Percentiles rank a stretch among this genome's conserved stretches.
Evolutionary conservation across 2,329 filamentous ascomycete species (phyloP).

Genomic region (Magnaporthales sp.): DNA sequence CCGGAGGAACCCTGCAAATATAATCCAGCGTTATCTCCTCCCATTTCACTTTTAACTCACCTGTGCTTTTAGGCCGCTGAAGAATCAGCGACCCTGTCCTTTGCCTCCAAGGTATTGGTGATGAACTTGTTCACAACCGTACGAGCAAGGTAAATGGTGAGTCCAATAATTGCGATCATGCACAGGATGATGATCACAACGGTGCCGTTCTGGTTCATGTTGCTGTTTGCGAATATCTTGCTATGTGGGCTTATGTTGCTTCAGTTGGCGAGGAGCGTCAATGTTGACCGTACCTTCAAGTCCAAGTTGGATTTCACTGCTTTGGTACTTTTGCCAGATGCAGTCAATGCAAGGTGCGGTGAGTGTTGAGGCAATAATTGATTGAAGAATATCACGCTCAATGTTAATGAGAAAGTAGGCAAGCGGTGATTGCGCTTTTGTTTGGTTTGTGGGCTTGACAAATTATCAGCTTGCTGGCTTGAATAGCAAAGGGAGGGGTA

Average conservation of each 20-base stretch:
- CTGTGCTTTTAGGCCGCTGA: not conserved
- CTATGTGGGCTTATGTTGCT: not conserved
- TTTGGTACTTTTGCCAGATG: not conserved
- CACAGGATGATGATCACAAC: conserved; percentile 21
- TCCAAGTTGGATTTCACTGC: not conserved
- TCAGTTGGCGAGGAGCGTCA: not conserved
- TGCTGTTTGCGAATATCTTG: not conserved
- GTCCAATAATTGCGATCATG: conserved; percentile 13
- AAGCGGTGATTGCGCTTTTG: not conserved
- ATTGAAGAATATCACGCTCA: not conserved
- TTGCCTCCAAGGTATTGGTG: not conserved
- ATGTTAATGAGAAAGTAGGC: not conserved
- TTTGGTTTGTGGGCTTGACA: not conserved
- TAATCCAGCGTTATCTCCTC: not conserved
- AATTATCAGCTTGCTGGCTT: not conserved
- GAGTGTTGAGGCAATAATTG: not conserved
- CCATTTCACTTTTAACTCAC: not conserved
- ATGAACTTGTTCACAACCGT: conserved; percentile 16
- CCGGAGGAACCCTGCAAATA: not conserved
- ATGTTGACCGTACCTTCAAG: not conserved
- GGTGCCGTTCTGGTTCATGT: conserved; percentile 15
- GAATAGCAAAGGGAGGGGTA: too few relatives aligned
- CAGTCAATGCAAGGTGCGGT: too few relatives aligned
- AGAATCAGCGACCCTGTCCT: not conserved
- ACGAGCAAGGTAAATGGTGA: conserved; percentile 16